Conservation (phyloP, 2,329 filamentous ascomycete genomes). For the Paracorniculantispora psalliotae region DNA sequence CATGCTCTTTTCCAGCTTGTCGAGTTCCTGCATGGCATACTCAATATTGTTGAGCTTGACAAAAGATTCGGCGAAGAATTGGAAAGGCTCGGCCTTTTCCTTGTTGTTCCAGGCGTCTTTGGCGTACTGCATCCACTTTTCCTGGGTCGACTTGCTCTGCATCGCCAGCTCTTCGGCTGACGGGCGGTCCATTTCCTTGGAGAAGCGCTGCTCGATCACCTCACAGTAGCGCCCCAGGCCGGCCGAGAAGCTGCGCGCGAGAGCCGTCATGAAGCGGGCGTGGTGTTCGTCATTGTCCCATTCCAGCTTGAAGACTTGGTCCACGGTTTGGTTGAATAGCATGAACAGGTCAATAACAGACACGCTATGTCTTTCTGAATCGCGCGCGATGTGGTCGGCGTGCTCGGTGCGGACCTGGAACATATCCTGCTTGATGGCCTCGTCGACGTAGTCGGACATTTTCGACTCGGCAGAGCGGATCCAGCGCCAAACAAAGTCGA, state of each 20-base stretch:
- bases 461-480: conserved; percentile 74
- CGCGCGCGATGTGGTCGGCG: conserved; percentile 58
- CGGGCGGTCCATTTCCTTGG: conserved; percentile 86
- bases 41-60: conserved; percentile 98
- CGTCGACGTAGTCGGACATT: conserved; percentile 78
- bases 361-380: conserved; percentile 85
- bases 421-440: conserved; percentile 83
- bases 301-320: conserved; percentile 78
- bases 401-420: conserved; percentile 71
- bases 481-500: conserved; percentile 96
- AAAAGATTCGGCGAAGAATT: conserved; percentile 93
- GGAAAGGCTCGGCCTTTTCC: conserved; percentile 92
- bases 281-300: conserved; percentile 94
- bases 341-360: conserved; percentile 92
- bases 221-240: conserved; percentile 90
- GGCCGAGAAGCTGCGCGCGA: conserved; percentile 77
- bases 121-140: conserved; percentile 88
- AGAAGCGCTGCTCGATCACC: conserved; percentile 77
- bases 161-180: conserved; percentile 82
- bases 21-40: conserved; percentile 86
- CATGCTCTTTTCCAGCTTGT: conserved; percentile 82
- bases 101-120: conserved; percentile 90
- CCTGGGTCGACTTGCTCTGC: conserved; percentile 74
- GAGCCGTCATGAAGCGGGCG: conserved; percentile 92
- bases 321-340: conserved; percentile 85